Conservation (phyloP, 2,329 filamentous ascomycete genomes). For the Penicillium sp. region DNA sequence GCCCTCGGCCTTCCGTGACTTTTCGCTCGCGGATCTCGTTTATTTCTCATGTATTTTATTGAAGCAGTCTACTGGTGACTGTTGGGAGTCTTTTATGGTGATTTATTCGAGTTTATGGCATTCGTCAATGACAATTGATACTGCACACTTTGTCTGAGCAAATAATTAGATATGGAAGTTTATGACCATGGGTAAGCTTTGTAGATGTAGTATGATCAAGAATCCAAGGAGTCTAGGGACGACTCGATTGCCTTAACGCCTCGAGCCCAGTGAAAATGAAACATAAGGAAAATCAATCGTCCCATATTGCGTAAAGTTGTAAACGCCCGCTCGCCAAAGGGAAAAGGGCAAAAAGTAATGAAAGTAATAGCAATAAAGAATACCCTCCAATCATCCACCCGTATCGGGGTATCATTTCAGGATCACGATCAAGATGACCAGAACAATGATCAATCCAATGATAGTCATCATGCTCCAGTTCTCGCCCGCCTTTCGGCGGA, state of each 20-base stretch:
- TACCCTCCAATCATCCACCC: background rate
- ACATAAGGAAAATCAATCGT: conserved; percentile 1
- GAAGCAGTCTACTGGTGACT: background rate
- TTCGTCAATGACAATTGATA: conserved; percentile 1
- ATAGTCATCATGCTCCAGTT: conserved; percentile 81
- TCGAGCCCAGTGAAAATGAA: background rate
- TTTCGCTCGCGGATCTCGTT: background rate
- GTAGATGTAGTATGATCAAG: conserved; percentile 1
- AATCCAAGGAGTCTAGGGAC: background rate
- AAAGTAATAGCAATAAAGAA: background rate
- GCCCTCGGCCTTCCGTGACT: background rate
- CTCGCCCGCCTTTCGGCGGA: conserved; percentile 67
- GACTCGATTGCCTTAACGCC: background rate
- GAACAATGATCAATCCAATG: conserved; percentile 69
- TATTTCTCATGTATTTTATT: background rate
- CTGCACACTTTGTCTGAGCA: background rate
- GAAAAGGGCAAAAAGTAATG: background rate
- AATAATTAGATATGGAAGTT: background rate
- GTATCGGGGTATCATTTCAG: conserved; percentile 51
- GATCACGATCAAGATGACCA: conserved; percentile 73
- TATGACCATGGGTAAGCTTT: background rate
- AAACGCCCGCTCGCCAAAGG: conserved; percentile 18
- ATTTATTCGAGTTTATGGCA: background rate
- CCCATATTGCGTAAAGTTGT: background rate
- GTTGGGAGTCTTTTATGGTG: background rate